Evolutionary conservation across 352 stramenopile species (phyloP).

Genomic region (Globisporangium spinosum): DNA sequence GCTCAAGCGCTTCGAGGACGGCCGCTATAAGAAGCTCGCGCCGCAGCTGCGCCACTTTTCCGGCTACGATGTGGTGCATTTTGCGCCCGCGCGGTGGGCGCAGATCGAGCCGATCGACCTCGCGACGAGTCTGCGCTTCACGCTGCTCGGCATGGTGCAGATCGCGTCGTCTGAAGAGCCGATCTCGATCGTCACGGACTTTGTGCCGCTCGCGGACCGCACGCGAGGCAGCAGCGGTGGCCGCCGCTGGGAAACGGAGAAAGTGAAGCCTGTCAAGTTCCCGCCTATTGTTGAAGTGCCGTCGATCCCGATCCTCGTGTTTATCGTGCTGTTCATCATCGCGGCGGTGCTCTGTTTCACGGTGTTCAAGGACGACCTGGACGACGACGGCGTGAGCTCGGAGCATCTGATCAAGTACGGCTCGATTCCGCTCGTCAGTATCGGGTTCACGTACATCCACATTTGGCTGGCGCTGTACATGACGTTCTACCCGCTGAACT

Average conservation of each 20-base stretch:
- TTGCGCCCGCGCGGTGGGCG: slow-evolving; percentile 55
- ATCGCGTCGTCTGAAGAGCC: slow-evolving; percentile 59
- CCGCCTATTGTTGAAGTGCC: slow-evolving; percentile 79
- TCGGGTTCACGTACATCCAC: slow-evolving; percentile 92
- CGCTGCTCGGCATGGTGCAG: slow-evolving; percentile 82
- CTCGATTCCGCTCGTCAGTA: slow-evolving; percentile 83
- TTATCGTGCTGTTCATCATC: slow-evolving; percentile 49
- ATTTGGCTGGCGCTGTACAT: slow-evolving; percentile 97
- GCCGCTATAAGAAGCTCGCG: slow-evolving; percentile 57
- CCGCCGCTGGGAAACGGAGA: slow-evolving; percentile 22
- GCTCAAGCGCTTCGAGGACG: slow-evolving; percentile 70
- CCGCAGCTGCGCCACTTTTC: slow-evolving; percentile 53
- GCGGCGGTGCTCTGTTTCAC: slow-evolving; percentile 68
- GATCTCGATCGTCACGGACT: slow-evolving; percentile 78
- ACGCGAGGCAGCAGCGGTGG: slow-evolving; percentile 15
- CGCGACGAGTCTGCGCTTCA: slow-evolving; percentile 80
- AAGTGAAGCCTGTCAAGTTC: slow-evolving; percentile 61
- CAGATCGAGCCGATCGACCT: slow-evolving; percentile 55
- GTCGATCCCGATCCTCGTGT: slow-evolving; percentile 49
- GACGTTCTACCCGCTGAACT: slow-evolving; percentile 97
- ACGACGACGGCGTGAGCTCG: slow-evolving; percentile 51
- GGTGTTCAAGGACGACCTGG: slow-evolving; percentile 57
- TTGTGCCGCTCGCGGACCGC: slow-evolving; percentile 42
- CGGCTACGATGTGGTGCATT: slow-evolving; percentile 66
- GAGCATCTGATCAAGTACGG: slow-evolving; percentile 72